Base-by-base conservation (phyloP, 2,329 filamentous ascomycete species). In the Keithomyces neogunnii region DNA sequence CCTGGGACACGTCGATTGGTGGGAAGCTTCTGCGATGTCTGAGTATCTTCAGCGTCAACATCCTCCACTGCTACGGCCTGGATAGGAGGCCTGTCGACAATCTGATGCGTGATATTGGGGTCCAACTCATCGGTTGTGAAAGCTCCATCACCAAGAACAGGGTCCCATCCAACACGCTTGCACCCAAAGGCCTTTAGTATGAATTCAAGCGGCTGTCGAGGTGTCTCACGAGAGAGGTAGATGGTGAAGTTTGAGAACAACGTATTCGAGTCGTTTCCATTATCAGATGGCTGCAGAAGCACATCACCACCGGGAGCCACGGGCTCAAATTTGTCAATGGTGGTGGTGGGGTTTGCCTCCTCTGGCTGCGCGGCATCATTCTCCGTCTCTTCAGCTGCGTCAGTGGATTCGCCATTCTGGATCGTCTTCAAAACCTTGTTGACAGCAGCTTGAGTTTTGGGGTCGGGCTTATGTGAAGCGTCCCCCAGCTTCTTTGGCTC, bases 91-190 rank as follows among this genome's bases (percentile, higher is more conserved):
- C 93, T 82, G 67, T 99, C 93, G 51, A 99, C 88, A 58, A 99
- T 85, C 68, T 99, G 93, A 69, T 99, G 93, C 31, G 93, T 99
- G 60, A 99, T 97, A 51, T 84, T 77, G 5, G 89, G 81, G 64
- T 99, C 90, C 13, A 82, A 77, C 72, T 97, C 92, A 65, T 96
- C 82, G 48, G 88, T 86, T 33, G 91, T 97, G 72, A 89, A 99
- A 47, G 93, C 88, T 45, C 93, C 93, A 55, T 90, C 91, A 49
- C 93, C 93, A 26, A 96, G 79, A 28, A 95, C 86, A 33, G 83
- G 78, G 64, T 97, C 92, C 93, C 93, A 99, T 42, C 91, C 93
- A 59, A 99, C 86, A 44, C 92, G 83, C 74, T 92, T 96, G 76
- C 92, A 97, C 56, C 93, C 93, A 64, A 97, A 99, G 3, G 92